These are phyloP conservation scores for Nothophytophthora sp. DNA, from an alignment of 352 stramenopile genomes.

Conservation along the genomic window DNA sequence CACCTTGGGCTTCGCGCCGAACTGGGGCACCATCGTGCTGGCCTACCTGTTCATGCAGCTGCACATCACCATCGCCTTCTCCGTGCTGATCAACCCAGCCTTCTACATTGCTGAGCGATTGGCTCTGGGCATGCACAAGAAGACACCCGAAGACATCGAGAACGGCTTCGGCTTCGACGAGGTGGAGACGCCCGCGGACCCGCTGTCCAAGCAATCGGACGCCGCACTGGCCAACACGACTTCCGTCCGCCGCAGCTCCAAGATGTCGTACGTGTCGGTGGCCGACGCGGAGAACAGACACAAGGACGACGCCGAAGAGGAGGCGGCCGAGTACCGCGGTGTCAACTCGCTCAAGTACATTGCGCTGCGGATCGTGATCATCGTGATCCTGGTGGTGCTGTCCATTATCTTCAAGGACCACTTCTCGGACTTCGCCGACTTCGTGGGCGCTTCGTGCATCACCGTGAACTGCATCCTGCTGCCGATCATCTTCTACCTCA, in stretches of 20 bases:
- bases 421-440: conserved; percentile 61
- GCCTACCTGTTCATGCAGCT: conserved; percentile 62
- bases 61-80: conserved; percentile 52
- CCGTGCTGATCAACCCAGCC: conserved; percentile 44
- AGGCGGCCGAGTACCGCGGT: conserved; percentile 33
- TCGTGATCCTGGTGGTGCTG: conserved; percentile 36
- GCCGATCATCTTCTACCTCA: conserved; percentile 68
- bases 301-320: conserved; percentile 28
- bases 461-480: conserved; percentile 64
- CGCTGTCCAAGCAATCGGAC: conserved; percentile 17
- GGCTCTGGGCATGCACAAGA: conserved; percentile 60
- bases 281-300: conserved; percentile 39
- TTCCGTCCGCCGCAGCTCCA: conserved; percentile 24
- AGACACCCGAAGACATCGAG: conserved; percentile 14
- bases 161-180: conserved; percentile 25
- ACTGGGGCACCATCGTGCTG: conserved; percentile 46
- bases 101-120: conserved; percentile 48
- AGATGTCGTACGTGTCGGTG: conserved; percentile 50
- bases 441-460: conserved; percentile 60
- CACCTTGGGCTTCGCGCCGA: conserved; percentile 38
- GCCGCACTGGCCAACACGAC: conserved; percentile 12
- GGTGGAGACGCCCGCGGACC: conserved; percentile 5
- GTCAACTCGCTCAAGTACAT: conserved; percentile 36
- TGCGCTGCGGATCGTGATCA: conserved; percentile 25
- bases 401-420: conserved; percentile 53